These are phyloP conservation scores for Phallus indusiatus DNA, from an alignment of 768 basidiomycete species.

Conservation along the genomic window DNA sequence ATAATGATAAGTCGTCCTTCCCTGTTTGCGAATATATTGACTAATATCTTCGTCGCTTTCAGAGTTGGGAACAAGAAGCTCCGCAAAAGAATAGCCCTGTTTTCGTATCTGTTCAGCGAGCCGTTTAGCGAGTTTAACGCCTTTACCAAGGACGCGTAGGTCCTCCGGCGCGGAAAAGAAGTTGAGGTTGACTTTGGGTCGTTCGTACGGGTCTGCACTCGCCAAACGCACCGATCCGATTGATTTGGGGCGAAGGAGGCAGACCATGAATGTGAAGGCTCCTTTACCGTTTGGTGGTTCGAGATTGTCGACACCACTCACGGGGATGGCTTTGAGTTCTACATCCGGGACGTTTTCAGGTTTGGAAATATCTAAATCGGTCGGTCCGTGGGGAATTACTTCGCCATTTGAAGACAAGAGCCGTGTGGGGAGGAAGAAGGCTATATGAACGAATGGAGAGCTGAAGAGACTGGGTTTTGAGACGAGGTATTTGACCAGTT, in stretches of 20 bases:
- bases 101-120: constrained; percentile 18
- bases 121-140: constrained; percentile 4
- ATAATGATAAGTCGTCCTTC: constrained; percentile 27
- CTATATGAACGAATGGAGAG: constrained; percentile 20
- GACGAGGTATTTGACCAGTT: constrained; percentile 25
- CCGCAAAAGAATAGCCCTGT: constrained; percentile 15
- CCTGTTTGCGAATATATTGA: constrained; percentile 18
- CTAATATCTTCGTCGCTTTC: constrained; percentile 25
- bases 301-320: not conserved
- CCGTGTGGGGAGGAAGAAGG: constrained; percentile 20
- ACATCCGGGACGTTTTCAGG: constrained; percentile 28
- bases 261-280: constrained; percentile 9
- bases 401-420: too few relatives aligned
- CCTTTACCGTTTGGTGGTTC: not conserved
- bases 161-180: constrained; percentile 9
- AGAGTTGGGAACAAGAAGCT: constrained; percentile 18
- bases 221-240: constrained; percentile 19
- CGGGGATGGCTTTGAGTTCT: constrained; percentile 26
- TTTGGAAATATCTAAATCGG: not conserved
- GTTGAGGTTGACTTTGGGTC: constrained; percentile 23
- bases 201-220: constrained; percentile 22
- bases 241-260: constrained; percentile 18
- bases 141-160: not conserved
- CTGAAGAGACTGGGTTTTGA: constrained; percentile 25
- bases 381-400: too few relatives aligned